Base-by-base conservation (phyloP, 768 basidiomycete species). In the Tricholoma hemisulphureum region DNA sequence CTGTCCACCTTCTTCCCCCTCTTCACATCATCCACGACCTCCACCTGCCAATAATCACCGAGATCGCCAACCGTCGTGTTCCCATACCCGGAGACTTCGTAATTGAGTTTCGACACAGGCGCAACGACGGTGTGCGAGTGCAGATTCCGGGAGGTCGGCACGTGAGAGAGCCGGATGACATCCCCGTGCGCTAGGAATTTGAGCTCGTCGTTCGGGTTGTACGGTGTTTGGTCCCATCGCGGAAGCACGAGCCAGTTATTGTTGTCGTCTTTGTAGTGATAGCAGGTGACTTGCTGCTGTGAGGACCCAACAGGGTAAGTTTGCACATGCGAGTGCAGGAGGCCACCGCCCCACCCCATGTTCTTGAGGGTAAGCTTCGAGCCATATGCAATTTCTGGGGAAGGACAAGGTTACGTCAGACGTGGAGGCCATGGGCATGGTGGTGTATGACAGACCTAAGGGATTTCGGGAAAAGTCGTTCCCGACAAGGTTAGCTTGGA, bases 221-320 rank as follows among this genome's bases (percentile, higher is more conserved):
- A 83, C 1, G 71, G 67, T 0, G 83, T 77, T 58, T 89, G 84
- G 31, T 89, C 83, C 97, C 96, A 98, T 1, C 77, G 79, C 6
- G 93, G 94, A 2, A 87, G 77, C 62, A 98, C 69, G 16, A 76
- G 65, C 90, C 93, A 98, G 45, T 98, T 80, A 75, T 99, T 99
- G 81, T 99, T 99, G 49, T 88, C 86, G 68, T 98, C 97, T 76
- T 97, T 98, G 84, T 99, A 98, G 76, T 99, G 97, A 71, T 98
- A 99, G 73, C 97, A 99, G 0, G 97, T 98, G 3, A 98, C 87
- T 73, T 99, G 97, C 66, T 98, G 97, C 69, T 98, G 97, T 56
- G 77, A 77, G 0, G 95, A 97, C 11, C 96, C 97, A 20, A 87
- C 80, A 0, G 97, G 97, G 70, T 87, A 97, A 1, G 93, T 88